A percentile compares a stretch with the other conserved stretches of the same genome.
phyloP scores from a whole-genome alignment of 257 asterid species.

The Solanum virginianum region DNA sequence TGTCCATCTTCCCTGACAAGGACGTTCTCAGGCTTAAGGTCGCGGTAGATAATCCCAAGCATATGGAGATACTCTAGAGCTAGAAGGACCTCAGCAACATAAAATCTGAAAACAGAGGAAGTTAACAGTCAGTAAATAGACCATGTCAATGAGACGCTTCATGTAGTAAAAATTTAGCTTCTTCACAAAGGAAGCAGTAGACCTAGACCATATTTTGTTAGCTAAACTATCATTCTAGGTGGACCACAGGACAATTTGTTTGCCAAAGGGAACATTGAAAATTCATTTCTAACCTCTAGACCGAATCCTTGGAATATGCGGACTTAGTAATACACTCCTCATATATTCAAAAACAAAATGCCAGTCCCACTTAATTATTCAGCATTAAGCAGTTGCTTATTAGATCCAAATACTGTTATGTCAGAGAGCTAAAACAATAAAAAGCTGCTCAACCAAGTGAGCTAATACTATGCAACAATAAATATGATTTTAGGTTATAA shows the following conservation, averaged over 20 bases:
- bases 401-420: background rate
- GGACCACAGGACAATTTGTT: background rate
- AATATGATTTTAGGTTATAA: background rate
- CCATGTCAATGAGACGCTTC: background rate
- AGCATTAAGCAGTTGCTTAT: background rate
- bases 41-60: slow-evolving; percentile 28
- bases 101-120: slow-evolving; percentile 14
- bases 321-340: background rate
- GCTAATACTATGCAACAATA: background rate
- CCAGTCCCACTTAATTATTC: background rate
- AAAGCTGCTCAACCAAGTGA: background rate
- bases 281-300: background rate
- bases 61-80: slow-evolving; percentile 26
- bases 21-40: slow-evolving; percentile 27
- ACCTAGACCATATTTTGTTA: background rate
- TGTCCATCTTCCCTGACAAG: slow-evolving; percentile 30
- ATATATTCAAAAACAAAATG: background rate
- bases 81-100: slow-evolving; percentile 25
- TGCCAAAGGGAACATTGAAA: background rate
- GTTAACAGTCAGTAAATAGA: background rate
- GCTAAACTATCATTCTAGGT: background rate
- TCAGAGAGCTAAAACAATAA: background rate
- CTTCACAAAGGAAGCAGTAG: background rate
- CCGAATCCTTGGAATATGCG: background rate
- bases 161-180: background rate